These are phyloP conservation scores for Thymus mandschuricus DNA, from an alignment of 257 asterid genomes.

Conservation along the genomic window DNA sequence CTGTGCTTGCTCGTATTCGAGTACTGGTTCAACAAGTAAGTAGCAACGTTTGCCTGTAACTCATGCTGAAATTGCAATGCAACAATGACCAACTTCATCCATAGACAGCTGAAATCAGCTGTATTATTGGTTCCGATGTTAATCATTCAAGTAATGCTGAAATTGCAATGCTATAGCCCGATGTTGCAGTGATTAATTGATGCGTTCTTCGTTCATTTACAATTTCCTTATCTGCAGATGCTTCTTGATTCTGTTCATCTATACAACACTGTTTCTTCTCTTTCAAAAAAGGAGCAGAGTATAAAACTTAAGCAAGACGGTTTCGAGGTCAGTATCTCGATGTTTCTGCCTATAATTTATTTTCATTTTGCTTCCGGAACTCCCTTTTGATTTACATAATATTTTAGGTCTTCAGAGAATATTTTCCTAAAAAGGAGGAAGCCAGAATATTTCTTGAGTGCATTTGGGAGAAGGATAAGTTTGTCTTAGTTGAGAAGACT, in stretches of 20 bases:
- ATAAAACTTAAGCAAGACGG: constrained; percentile 76
- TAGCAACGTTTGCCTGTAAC: neutral
- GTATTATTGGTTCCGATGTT: too few species aligned
- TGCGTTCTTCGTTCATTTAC: constrained; percentile 16
- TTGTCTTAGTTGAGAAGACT: constrained; percentile 55
- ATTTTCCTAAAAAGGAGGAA: constrained; percentile 68
- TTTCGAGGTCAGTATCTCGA: constrained; percentile 58
- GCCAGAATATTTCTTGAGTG: constrained; percentile 55
- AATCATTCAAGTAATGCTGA: neutral
- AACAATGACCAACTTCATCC: neutral
- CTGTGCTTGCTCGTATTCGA: constrained; percentile 85
- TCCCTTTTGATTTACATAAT: constrained; percentile 25
- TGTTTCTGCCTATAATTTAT: neutral
- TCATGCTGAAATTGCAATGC: constrained; percentile 12
- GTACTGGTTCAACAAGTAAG: constrained; percentile 92
- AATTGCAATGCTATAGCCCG: constrained; percentile 19
- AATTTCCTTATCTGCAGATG: constrained; percentile 50
- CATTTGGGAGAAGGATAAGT: constrained; percentile 75
- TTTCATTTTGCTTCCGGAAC: constrained; percentile 29
- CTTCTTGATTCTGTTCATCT: constrained; percentile 73
- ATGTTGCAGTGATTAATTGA: neutral
- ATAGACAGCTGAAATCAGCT: too few species aligned
- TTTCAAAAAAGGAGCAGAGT: constrained; percentile 75
- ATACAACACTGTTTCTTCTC: constrained; percentile 62
- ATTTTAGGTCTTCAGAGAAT: constrained; percentile 78